Evolutionary conservation across 768 basidiomycete genomes (phyloP), one percentile per base, ranked within the genome.

Genomic region (Boletus pseudopeckii): DNA sequence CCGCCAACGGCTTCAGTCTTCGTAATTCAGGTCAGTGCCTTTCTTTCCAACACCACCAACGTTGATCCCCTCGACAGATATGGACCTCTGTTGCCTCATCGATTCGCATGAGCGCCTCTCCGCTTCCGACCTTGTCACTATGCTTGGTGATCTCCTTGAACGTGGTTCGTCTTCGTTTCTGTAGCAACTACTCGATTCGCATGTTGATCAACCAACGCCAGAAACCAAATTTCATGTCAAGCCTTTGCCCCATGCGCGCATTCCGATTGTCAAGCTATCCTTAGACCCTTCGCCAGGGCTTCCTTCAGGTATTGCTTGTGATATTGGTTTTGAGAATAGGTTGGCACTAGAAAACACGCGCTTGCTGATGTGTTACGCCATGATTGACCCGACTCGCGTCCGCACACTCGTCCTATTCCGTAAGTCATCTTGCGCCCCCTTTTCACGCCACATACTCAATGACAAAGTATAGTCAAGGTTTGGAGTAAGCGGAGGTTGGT

Each of bases 261-360:
- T 98, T 78, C 96, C 96, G 33, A 99, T 99, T 67, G 92, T 99
- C 66, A 99, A 99, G 76, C 80, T 99, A 50, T 92, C 90, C 22
- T 81, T 98, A 24, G 87, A 92, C 68, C 90, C 92, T 17, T 90
- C 90, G 3, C 85, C 85, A 11, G 84, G 86, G 5, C 75, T 92
- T 14, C 87, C 88, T 9, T 80, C 83, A 47, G 95, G 94, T 52
- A 96, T 99, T 62, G 90, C 95, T 7, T 98, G 96, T 68, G 96
- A 99, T 70, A 99, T 99, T 59, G 96, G 96, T 17, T 98, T 98
- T 63, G 96, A 97, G 77, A 98, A 98, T 73, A 82, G 95, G 64
- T 79, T 99, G 50, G 96, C 96, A 26, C 77, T 99, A 52, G 96
- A 99, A 75, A 99, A 99, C 71, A 99, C 96, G 33, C 82, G 96